Conservation (phyloP, 2,329 filamentous ascomycete species). For the Thermothelomyces thermophilus region DNA sequence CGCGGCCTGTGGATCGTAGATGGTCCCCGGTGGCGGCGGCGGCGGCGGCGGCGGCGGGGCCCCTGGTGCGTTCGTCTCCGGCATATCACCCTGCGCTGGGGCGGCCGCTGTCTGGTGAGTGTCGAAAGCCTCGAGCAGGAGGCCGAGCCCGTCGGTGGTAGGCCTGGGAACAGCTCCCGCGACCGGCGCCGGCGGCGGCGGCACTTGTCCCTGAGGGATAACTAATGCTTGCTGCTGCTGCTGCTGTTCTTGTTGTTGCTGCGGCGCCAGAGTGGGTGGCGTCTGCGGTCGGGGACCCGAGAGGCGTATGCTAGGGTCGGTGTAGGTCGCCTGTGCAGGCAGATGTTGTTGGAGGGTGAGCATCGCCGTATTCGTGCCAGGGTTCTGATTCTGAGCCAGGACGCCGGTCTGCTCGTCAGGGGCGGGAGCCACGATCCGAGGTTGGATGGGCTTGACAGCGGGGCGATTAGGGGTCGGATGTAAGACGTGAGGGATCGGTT, state of each 20-base stretch:
- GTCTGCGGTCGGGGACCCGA: conserved; percentile 19
- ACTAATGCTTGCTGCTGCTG: conserved; percentile 4
- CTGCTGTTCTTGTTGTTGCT: conserved; percentile 11
- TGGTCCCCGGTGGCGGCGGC: conserved; percentile 4
- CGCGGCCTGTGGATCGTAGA: conserved; percentile 18
- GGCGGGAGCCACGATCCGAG: conserved; percentile 2
- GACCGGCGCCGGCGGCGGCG: background rate
- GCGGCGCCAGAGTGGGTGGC: conserved; percentile 20
- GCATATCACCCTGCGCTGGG: background rate
- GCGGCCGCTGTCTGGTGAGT: conserved; percentile 28
- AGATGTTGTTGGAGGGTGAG: conserved; percentile 15
- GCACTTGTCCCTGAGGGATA: conserved; percentile 5
- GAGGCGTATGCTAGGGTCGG: conserved; percentile 23
- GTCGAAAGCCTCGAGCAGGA: conserved; percentile 37
- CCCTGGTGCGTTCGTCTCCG: background rate
- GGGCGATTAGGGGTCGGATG: conserved; percentile 20
- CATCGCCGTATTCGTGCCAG: conserved; percentile 15
- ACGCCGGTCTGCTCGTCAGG: conserved; percentile 18
- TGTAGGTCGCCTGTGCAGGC: conserved; percentile 20
- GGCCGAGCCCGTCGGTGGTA: conserved; percentile 32
- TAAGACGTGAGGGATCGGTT: conserved; percentile 27
- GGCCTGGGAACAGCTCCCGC: background rate
- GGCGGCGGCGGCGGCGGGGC: too few species aligned
- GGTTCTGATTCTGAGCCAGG: conserved; percentile 11
- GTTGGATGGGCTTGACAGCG: conserved; percentile 17